Evolutionary conservation across 768 basidiomycete species (phyloP), one percentile per base, ranked within the genome.

Genomic region (Phaeotremella skinneri): DNA sequence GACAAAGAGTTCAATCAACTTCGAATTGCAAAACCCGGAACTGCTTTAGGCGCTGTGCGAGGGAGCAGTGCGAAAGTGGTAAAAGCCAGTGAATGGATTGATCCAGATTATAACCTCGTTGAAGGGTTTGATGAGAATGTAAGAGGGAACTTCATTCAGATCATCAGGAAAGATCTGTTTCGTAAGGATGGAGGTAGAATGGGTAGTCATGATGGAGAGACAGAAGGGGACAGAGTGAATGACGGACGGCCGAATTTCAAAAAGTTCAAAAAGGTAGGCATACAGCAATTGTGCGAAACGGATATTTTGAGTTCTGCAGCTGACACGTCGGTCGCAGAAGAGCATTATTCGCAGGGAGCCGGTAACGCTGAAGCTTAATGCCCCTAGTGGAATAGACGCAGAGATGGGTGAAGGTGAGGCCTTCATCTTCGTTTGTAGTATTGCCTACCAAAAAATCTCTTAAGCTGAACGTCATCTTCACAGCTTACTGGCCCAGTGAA

Each of bases 251-350:
- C 72, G 41, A 76, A 76, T 56, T 76, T 71, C 63, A 76, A 76
- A 54, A 76, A 76, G 64, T 76, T 76, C 61, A 73, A 71, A 52
- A 76, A 76, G 75, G 75, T 74, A 17, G 50, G 67, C 58, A 7
- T 17, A 20, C 25, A 16, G 34, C 11, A 61, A 37, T n/a, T 31
- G 27, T 23, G 25, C 20, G n/a, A 26, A 29, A 20, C 21, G 30
- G 50, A 39, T 29, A 29, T 34, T 4, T 3, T 17, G 7, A 17
- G 34, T 37, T 37, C 23, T 45, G 21, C 23, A 6, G 43, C 7
- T 20, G 43, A 7, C 23, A 23, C 13, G 13, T 45, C 20, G 7
- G 2, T 14, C 32, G 42, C 34, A 74, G 72, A 74, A 74, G 53
- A 59, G 64, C 30, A 58, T 69, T 17, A 45, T 66, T 7, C n/a